Evolutionary conservation across 2,329 filamentous ascomycete genomes (phyloP), one percentile per base, ranked within the genome.

Genomic region (Sphaerulina vaccinii): DNA sequence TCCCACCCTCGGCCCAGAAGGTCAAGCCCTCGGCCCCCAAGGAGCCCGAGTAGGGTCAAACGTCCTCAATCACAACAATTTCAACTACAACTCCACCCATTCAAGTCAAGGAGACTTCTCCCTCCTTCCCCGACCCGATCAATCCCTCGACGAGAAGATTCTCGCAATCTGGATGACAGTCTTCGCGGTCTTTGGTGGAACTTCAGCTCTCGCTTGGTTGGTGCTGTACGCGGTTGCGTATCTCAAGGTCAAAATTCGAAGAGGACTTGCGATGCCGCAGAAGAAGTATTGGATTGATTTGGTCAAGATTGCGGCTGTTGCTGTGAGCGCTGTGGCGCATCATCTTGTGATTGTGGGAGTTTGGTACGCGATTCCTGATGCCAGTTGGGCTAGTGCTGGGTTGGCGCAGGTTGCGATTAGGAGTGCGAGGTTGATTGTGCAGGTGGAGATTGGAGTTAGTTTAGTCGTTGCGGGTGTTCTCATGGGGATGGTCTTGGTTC

Each of bases 121-220:
- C 6, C 10, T 18, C 6, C 35, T 18, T 15, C 35, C 9, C 6
- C 35, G 35, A 11, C 35, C 15, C 8, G 41, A 44, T 16, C 42
- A 37, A 16, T 35, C 42, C 27, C 32, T 45, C 42, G 42, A 45
- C 8, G 32, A 23, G 15, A 16, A 22, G 5, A 27, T 45, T 19
- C 23, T 45, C 18, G 18, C 27, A 9, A 15, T 45, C 18, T 45
- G 42, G 42, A 45, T 36, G 42, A 45, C 42, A 16, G 29, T 45
- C 29, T 45, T 45, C 32, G 42, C 42, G 16, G 42, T 45, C 42
- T 45, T 36, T 27, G 42, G 42, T 7, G 42, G 42, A 1, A 35
- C 42, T 7, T 27, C 29, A n/a, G 42, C 42, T 16, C 29, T 45
- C 29, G 42, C 42, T 21, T 45, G 18, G 27, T 8, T 45, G 10